Conservation (phyloP, 169 alveolate genomes). For the Eimeria falciformis region DNA sequence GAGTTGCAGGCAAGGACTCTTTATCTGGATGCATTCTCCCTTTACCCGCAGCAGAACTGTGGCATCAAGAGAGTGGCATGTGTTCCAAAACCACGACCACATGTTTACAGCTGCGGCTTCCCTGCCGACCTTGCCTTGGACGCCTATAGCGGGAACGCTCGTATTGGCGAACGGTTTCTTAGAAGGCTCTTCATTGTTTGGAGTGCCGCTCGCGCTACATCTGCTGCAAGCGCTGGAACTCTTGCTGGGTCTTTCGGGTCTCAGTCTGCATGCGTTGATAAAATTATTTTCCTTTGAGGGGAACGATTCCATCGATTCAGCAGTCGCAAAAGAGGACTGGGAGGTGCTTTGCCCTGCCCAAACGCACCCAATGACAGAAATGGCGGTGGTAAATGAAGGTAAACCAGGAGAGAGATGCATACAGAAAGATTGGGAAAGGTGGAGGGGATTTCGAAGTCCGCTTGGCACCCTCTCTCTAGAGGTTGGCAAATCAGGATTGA, state of each 20-base stretch:
- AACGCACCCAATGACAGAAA: background rate
- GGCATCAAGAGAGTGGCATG: background rate
- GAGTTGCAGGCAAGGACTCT: constrained; percentile 53
- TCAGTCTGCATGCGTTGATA: background rate
- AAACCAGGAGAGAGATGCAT: too few relatives aligned
- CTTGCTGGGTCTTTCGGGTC: background rate
- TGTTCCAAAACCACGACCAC: constrained; percentile 24
- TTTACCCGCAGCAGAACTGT: background rate
- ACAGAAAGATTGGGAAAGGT: too few relatives aligned
- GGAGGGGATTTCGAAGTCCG: too few relatives aligned
- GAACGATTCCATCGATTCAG: background rate
- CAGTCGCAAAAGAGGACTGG: constrained; percentile 36
- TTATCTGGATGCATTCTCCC: constrained; percentile 40
- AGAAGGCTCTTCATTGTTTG: background rate
- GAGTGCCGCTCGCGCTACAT: constrained; percentile 29
- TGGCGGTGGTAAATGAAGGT: background rate
- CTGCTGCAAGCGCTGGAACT: background rate
- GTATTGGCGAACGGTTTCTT: background rate
- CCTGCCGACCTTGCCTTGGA: background rate
- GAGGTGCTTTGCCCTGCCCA: background rate
- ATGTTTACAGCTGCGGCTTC: background rate
- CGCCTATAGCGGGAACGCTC: background rate
- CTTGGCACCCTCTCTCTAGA: too few relatives aligned
- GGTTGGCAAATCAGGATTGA: too few relatives aligned
- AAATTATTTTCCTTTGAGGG: background rate